phyloP scores from a whole-genome alignment of 306 rosid genomes.

The Acacia crassicarpa region DNA sequence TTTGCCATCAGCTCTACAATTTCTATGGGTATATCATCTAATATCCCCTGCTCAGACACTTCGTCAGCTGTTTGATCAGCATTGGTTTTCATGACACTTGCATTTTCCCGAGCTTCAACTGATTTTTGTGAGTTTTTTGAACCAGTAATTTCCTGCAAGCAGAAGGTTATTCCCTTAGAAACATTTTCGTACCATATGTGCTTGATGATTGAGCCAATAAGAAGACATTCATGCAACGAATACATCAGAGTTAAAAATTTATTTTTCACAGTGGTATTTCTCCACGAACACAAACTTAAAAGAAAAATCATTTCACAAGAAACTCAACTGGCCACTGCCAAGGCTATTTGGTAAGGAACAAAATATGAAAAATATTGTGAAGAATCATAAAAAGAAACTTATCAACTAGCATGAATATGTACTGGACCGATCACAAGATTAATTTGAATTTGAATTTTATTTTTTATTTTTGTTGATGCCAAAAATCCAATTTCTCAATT shows the following conservation, averaged over 20 bases:
- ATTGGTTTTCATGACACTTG: slow-evolving; percentile 31
- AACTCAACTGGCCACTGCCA: not conserved
- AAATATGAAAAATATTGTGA: too few relatives aligned
- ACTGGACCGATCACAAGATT: not conserved
- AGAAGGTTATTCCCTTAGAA: slow-evolving; percentile 12
- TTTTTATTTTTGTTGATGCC: not conserved
- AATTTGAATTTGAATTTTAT: too few relatives aligned
- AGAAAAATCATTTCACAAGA: not conserved
- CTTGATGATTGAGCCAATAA: slow-evolving; percentile 7
- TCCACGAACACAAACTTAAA: not conserved
- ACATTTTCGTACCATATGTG: not conserved
- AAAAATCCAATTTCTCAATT: slow-evolving; percentile 2
- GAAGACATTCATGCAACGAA: slow-evolving; percentile 5
- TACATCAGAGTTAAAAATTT: slow-evolving; percentile 3
- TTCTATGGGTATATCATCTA: slow-evolving; percentile 69
- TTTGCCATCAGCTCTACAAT: slow-evolving; percentile 68
- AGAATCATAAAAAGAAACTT: not conserved
- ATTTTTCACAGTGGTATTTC: not conserved
- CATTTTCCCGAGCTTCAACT: slow-evolving; percentile 28
- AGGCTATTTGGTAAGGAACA: not conserved
- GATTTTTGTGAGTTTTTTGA: slow-evolving; percentile 34
- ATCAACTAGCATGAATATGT: not conserved
- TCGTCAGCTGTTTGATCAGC: slow-evolving; percentile 34
- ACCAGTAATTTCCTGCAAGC: slow-evolving; percentile 49
- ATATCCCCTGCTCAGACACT: slow-evolving; percentile 42